A percentile compares a stretch with the other conserved stretches of the same genome.
Conservation (phyloP, 495 filamentous ascomycete species). For the Aspergillus egyptiacus region DNA sequence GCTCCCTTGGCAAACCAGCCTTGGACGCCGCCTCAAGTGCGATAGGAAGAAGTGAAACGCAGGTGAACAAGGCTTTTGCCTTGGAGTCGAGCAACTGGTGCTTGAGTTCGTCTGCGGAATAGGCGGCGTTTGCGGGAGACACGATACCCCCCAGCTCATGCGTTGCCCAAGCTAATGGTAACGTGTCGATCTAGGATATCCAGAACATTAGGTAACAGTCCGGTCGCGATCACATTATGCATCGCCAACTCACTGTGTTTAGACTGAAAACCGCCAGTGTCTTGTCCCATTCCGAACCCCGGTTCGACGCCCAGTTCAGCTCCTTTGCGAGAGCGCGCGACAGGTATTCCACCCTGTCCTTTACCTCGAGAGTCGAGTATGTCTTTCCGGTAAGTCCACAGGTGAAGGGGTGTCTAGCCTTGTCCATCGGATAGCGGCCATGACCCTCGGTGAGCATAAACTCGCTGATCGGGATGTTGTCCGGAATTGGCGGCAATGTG, state of each 20-base stretch:
- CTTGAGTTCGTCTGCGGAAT: slow-evolving; percentile 66
- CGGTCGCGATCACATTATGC: slow-evolving; percentile 48
- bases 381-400: slow-evolving; percentile 72
- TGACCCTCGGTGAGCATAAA: slow-evolving; percentile 74
- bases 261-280: slow-evolving; percentile 68
- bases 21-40: slow-evolving; percentile 63
- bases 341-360: slow-evolving; percentile 62
- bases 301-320: slow-evolving; percentile 67
- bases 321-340: slow-evolving; percentile 65
- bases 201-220: not conserved
- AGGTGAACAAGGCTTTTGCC: slow-evolving; percentile 74
- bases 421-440: slow-evolving; percentile 58
- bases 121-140: slow-evolving; percentile 78
- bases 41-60: slow-evolving; percentile 62
- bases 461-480: slow-evolving; percentile 68
- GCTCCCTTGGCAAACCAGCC: slow-evolving; percentile 61
- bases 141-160: slow-evolving; percentile 72
- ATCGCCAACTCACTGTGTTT: slow-evolving; percentile 73
- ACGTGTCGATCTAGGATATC: slow-evolving; percentile 64
- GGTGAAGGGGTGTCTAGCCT: slow-evolving; percentile 69
- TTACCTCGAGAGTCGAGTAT: slow-evolving; percentile 61
- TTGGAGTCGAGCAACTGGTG: slow-evolving; percentile 74
- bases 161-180: slow-evolving; percentile 68
- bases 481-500: slow-evolving; percentile 63
- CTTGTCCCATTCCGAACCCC: slow-evolving; percentile 82